These are phyloP conservation scores for Thraustotheca clavata DNA, from an alignment of 352 stramenopile genomes.

Conservation along the genomic window DNA sequence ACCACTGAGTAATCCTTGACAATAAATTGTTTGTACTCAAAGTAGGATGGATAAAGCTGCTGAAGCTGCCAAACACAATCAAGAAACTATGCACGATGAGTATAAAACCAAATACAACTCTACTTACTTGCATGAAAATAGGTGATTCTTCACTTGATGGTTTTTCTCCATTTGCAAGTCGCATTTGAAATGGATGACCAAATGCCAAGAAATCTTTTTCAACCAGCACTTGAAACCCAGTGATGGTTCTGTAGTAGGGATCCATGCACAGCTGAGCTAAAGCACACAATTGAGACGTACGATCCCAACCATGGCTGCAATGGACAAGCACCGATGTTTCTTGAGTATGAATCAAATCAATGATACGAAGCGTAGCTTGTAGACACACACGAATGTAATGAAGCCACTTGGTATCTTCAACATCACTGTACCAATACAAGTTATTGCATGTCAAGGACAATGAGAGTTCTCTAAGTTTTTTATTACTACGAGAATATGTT, in stretches of 20 bases:
- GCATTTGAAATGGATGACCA: slow-evolving; percentile 73
- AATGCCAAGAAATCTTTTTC: slow-evolving; percentile 83
- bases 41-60: slow-evolving; percentile 90
- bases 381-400: slow-evolving; percentile 92
- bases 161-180: slow-evolving; percentile 67
- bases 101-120: too few species aligned
- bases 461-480: slow-evolving; percentile 60
- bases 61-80: slow-evolving; percentile 81
- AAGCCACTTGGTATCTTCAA: slow-evolving; percentile 98
- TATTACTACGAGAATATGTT: slow-evolving; percentile 34
- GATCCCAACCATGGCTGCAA: slow-evolving; percentile 83
- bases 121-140: slow-evolving; percentile 42
- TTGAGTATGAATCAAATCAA: slow-evolving; percentile 86
- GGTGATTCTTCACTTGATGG: slow-evolving; percentile 70
- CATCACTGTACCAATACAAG: slow-evolving; percentile 80
- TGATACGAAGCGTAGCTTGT: slow-evolving; percentile 86
- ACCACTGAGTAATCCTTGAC: neutral
- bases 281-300: slow-evolving; percentile 78
- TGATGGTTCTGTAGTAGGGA: slow-evolving; percentile 71
- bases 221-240: slow-evolving; percentile 69
- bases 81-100: slow-evolving; percentile 43
- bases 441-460: slow-evolving; percentile 85
- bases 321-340: slow-evolving; percentile 74
- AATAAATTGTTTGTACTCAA: slow-evolving; percentile 73
- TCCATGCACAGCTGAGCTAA: slow-evolving; percentile 57